Conservation (phyloP, 2,329 filamentous ascomycete species). For the Penicillium sp. region DNA sequence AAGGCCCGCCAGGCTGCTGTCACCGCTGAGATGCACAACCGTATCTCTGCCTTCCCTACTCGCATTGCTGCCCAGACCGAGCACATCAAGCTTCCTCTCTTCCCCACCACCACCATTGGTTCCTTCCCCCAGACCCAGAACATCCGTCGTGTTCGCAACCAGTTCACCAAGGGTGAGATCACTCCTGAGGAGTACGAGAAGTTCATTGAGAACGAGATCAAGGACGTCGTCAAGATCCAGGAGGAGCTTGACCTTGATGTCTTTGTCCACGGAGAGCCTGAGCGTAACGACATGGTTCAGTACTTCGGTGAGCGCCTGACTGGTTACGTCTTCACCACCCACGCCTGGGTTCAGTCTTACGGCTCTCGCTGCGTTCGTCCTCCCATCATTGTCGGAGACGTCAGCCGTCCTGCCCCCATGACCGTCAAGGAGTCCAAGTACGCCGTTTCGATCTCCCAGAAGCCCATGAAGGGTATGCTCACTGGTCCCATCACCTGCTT, state of each 20-base stretch:
- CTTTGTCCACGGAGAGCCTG: slow-evolving; percentile 96
- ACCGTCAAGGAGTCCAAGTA: slow-evolving; percentile 99
- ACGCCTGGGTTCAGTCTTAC: slow-evolving; percentile 95
- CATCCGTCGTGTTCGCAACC: slow-evolving; percentile 94
- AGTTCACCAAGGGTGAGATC: slow-evolving; percentile 99
- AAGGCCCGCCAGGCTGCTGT: slow-evolving; percentile 95
- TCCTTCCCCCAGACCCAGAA: slow-evolving; percentile 99
- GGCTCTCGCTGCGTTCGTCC: slow-evolving; percentile 97
- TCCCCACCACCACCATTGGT: slow-evolving; percentile 98
- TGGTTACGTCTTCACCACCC: slow-evolving; percentile 96
- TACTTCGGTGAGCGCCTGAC: slow-evolving; percentile 98
- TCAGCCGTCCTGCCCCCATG: slow-evolving; percentile 95
- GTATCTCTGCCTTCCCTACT: slow-evolving; percentile 81
- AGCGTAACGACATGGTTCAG: slow-evolving; percentile 99
- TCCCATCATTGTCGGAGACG: slow-evolving; percentile 97
- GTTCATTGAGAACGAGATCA: slow-evolving; percentile 99
- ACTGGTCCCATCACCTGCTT: slow-evolving; percentile 98
- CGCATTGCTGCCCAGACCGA: slow-evolving; percentile 88
- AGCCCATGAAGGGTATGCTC: slow-evolving; percentile 99
- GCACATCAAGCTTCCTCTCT: slow-evolving; percentile 89
- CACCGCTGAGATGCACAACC: slow-evolving; percentile 81
- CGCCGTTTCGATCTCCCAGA: slow-evolving; percentile 91
- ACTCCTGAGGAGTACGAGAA: slow-evolving; percentile 89
- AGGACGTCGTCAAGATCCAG: slow-evolving; percentile 92
- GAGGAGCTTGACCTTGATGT: slow-evolving; percentile 97